Percentiles rank a stretch among this genome's conserved stretches.
Evolutionary conservation across 208 protist genomes (phyloP).

Genomic region (Leishmania martiniquensis): DNA sequence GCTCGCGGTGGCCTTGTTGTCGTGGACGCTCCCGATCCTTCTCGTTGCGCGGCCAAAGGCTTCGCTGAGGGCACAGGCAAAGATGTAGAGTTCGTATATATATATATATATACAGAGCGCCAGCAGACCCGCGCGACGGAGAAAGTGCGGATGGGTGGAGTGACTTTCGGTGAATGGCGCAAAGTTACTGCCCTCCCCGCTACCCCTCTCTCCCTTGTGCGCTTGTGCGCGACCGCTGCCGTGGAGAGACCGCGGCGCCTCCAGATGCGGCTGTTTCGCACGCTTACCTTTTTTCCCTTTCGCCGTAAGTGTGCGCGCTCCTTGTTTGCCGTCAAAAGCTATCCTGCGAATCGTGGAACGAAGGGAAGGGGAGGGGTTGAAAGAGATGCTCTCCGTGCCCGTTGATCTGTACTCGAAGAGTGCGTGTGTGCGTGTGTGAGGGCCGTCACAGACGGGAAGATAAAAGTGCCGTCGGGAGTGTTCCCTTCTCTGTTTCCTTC

Average conservation of each 20-base stretch:
- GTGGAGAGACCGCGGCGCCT: background rate
- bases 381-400: background rate
- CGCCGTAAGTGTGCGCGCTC: background rate
- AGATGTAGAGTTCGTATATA: background rate
- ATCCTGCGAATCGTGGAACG: background rate
- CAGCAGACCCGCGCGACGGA: background rate
- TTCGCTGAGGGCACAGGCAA: background rate
- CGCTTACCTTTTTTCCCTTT: background rate
- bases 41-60: background rate
- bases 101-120: background rate
- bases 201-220: background rate
- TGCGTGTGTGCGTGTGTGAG: background rate
- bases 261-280: background rate
- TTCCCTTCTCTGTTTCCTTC: background rate
- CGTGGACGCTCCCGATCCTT: slow-evolving; percentile 4
- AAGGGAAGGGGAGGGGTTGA: background rate
- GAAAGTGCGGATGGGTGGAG: background rate
- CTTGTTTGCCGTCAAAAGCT: background rate
- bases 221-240: background rate
- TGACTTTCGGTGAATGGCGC: background rate
- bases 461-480: no score
- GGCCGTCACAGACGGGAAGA: background rate
- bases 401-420: background rate
- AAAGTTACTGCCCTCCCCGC: background rate
- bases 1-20: slow-evolving; percentile 6